Base-by-base conservation (phyloP, 441 rosid genomes). In the Adansonia rubrostipa region DNA sequence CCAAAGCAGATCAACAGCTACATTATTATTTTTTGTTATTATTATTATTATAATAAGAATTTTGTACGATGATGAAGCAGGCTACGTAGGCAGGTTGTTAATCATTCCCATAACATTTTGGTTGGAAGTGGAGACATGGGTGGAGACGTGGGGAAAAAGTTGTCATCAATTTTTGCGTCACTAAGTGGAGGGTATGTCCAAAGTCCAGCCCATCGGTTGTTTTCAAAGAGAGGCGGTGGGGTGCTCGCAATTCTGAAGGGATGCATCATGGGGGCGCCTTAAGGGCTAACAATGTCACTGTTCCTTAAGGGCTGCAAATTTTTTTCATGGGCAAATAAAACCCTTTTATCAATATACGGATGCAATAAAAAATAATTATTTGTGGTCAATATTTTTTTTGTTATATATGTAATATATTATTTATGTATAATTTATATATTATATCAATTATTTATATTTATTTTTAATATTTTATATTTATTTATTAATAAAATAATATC, bases 1-100 rank as follows among this genome's bases (percentile, higher is more conserved):
- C 33, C 33, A 28, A 28, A 28, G 33, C 33, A 28, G 33, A 28
- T 28, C 33, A 28, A 28, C 33, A 28, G 33, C 33, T 28, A 28
- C 33, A 28, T 28, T 28, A 28, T 28, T 28, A 28, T 28, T 28
- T 28, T 28, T 28, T 28, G 33, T 28, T 28, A 58, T 58, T 58
- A 20, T 1, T 9, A 28, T 28, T 28, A 28, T 28, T 1, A 28
- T 28, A 28, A 28, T 28, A 28, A 28, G 33, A 28, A 28, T 28
- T 28, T 78, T 82, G 48, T 75, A 85, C 63, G 97, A 89, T 86
- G 56, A 78, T 14, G 88, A 87, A 82, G 80, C 48, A 45, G 86
- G 92, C 89, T 84, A 92, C 97, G 97, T 93, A 84, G 82, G 84
- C 81, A 5, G 81, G 68, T 80, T 86, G 79, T 1, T 14, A 77